Percentiles rank a stretch among this genome's conserved stretches.
Conservation (phyloP, 1,284 basidiomycete genomes). For the Leccinum fuscescens region DNA sequence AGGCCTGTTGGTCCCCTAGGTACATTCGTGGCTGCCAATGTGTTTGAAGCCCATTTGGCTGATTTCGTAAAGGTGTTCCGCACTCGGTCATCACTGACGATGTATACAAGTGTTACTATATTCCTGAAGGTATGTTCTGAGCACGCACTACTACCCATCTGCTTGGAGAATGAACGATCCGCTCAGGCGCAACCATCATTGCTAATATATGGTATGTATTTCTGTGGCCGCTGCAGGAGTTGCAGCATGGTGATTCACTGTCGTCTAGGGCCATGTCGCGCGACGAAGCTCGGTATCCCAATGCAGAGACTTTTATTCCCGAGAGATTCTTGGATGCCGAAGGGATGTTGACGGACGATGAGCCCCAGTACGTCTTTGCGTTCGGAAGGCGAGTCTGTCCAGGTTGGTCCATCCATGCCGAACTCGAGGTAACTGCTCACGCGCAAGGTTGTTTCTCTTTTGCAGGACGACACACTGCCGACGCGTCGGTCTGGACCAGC, state of each 20-base stretch:
- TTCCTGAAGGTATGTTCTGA: conserved; percentile 21
- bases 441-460: neutral
- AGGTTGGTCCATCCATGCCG: conserved; percentile 5
- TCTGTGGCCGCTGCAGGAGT: too few relatives aligned
- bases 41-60: too few relatives aligned
- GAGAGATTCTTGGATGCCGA: conserved; percentile 20
- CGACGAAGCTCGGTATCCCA: conserved; percentile 16
- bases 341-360: conserved; percentile 14
- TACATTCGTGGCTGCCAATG: neutral
- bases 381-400: conserved; percentile 22
- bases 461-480: conserved; percentile 17
- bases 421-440: neutral
- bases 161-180: neutral
- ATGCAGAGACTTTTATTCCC: conserved; percentile 19
- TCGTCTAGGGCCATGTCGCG: conserved; percentile 18
- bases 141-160: too few relatives aligned
- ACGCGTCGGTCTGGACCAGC: conserved; percentile 21
- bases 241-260: neutral
- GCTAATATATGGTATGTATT: conserved; percentile 17
- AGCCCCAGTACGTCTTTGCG: conserved; percentile 18
- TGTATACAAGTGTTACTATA: conserved; percentile 20
- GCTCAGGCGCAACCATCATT: conserved; percentile 11
- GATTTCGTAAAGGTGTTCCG: too few relatives aligned
- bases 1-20: neutral
- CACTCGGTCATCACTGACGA: conserved; percentile 11